Evolutionary conservation across 2,329 filamentous ascomycete genomes (phyloP), one percentile per base, ranked within the genome.

Genomic region (Lachnellula hyalina): DNA sequence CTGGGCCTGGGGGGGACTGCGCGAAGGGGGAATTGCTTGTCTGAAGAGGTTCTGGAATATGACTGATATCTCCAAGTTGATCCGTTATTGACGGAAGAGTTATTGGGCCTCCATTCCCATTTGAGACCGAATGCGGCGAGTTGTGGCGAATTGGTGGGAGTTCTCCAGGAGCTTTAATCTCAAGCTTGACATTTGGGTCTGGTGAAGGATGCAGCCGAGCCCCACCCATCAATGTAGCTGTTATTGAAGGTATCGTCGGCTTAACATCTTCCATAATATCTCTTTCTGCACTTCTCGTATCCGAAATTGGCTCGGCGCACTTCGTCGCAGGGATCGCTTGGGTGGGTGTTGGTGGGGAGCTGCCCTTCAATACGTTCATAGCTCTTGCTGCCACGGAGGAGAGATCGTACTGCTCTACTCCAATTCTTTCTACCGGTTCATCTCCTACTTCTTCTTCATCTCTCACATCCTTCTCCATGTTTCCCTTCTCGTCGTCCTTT

Each of bases 31-130:
- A 45, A 11, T 66, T 61, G 48, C 53, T 57, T n/a, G 55, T 35
- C 25, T 50, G 48, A 35, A 52, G 45, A 21, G 58, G 45, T 40
- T 67, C 64, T 45, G 62, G 41, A 21, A 66, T 56, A 44, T 67
- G 61, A 34, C 63, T 64, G 44, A 69, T 51, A 47, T 68, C 60
- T 41, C 64, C 65, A 38, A 69, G 61, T 34, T 64, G 59, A 36
- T 61, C 62, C n/a, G 56, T 58, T 44, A 69, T 65, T 2, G 67
- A 67, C 6, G 67, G 67, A 12, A 69, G 55, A 28, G 65, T 68
- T 12, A 68, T 62, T 15, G 59, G 58, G 28, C 54, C 54, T 12
- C 58, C 57, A 58, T 56, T 63, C 4, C 66, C 64, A 58, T 64
- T 64, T 11, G 60, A 41, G n/a, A 61, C 56, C 5, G 63, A 62